Evolutionary conservation across 1,284 basidiomycete genomes (phyloP), one percentile per base, ranked within the genome.

Genomic region (Porodaedalea pini): DNA sequence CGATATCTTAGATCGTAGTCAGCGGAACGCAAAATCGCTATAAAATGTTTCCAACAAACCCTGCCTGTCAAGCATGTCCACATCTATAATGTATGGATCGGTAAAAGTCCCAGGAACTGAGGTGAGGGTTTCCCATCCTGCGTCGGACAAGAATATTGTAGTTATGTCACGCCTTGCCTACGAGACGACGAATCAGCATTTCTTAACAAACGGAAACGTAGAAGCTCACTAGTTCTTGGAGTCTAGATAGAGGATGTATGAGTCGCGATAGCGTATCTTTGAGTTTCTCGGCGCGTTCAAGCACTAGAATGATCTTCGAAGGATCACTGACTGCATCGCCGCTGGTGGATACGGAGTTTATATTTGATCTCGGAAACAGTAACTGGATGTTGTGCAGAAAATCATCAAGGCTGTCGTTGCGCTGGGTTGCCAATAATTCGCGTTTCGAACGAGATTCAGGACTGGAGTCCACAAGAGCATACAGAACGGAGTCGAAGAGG

Each of bases 81-180:
- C 70, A 57, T 86, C 82, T n/a, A 94, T 68, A 65, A 84, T 82
- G 62, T 86, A 85, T 0, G 92, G 92, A 65, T 92, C 89, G 0
- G 83, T 81, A 0, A 88, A 80, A 25, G 88, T 85, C 2, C 86
- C 88, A 4, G 86, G 69, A 0, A 80, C 69, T 0, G 90, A 89
- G 7, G 83, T 79, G 17, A 92, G 77, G 61, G 88, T 81, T 61
- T 89, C 83, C 91, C 92, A 94, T 15, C 79, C 78, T 5, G 81
- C 74, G 45, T 82, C 76, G 1, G 89, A 91, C 25, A 88, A 68
- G 53, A 93, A 77, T 2, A 94, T 74, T 0, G 88, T 80, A 1
- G 79, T 81, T 19, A 80, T 64, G 2, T 76, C 74, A 7, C 75
- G 64, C 25, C 70, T 74, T 6, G 75, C 68, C 80, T 81, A 57